A percentile compares a stretch with the other conserved stretches of the same genome.
These are phyloP conservation scores for Colletotrichum euphorbiae DNA, from an alignment of 2,329 filamentous ascomycete species.

Conservation along the genomic window DNA sequence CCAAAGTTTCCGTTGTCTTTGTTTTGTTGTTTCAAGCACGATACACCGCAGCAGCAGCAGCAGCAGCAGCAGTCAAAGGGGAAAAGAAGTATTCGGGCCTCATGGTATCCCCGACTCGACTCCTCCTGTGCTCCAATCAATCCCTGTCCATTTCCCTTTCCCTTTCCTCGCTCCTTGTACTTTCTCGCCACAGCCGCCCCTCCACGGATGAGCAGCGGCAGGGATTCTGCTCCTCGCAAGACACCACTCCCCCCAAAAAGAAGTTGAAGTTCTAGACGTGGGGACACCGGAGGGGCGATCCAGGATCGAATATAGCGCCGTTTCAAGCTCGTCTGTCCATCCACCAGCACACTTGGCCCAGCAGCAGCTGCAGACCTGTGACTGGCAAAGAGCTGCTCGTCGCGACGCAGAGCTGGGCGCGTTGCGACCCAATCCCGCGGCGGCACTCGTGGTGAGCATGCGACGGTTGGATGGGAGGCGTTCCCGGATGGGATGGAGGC, in stretches of 20 bases:
- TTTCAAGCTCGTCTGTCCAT: conserved; percentile 33
- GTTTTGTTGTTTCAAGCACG: conserved; percentile 15
- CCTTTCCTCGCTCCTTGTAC: conserved; percentile 7
- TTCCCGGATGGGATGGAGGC: conserved; percentile 24
- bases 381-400: neutral
- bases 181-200: conserved; percentile 28
- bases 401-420: conserved; percentile 22
- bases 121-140: neutral
- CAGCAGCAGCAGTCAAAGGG: neutral
- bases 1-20: conserved; percentile 2
- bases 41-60: neutral
- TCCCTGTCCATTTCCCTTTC: neutral
- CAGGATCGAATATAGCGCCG: conserved; percentile 37
- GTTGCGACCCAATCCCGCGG: conserved; percentile 33
- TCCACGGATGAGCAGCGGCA: conserved; percentile 33
- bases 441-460: conserved; percentile 20
- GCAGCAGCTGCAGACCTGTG: neutral
- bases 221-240: conserved; percentile 15
- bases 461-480: conserved; percentile 30
- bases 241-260: neutral
- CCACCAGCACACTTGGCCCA: conserved; percentile 19
- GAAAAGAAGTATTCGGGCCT: conserved; percentile 15
- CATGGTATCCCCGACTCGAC: neutral
- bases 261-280: neutral
- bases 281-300: conserved; percentile 1